A percentile compares a stretch with the other conserved stretches of the same genome.
phyloP scores from a whole-genome alignment of 164 flowering plant species.

The Euptelea pleiosperma region DNA sequence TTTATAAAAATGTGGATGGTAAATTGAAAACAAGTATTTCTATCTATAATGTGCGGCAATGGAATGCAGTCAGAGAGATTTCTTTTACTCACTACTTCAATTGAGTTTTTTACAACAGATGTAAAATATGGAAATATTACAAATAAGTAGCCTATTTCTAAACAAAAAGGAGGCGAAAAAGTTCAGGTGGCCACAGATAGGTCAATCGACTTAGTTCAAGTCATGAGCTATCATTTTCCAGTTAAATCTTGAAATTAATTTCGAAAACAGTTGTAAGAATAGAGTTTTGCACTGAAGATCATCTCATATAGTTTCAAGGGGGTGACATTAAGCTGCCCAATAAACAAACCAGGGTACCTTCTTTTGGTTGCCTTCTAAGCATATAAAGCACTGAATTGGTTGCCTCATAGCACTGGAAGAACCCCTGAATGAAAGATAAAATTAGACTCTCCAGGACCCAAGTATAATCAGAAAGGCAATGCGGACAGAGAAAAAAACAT shows the following conservation, averaged over 20 bases:
- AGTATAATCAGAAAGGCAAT: slow-evolving; percentile 10
- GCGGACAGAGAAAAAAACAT: too few species aligned
- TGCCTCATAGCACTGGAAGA: slow-evolving; percentile 64
- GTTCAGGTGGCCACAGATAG: background rate
- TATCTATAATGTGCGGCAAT: background rate
- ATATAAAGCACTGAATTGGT: slow-evolving; percentile 65
- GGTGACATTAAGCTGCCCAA: slow-evolving; percentile 44
- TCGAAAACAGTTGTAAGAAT: slow-evolving; percentile 4
- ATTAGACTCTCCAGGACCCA: slow-evolving; percentile 69
- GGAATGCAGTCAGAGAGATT: background rate
- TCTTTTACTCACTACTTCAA: too few species aligned
- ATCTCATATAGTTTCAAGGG: slow-evolving; percentile 25
- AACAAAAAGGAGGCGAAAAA: background rate
- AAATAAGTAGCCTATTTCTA: background rate
- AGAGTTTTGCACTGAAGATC: slow-evolving; percentile 3
- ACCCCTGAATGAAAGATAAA: slow-evolving; percentile 79
- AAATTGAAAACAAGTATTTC: background rate
- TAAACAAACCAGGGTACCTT: slow-evolving; percentile 89
- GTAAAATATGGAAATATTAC: background rate
- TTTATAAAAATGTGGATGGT: slow-evolving; percentile 22
- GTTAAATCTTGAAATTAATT: background rate
- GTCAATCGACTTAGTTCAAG: background rate
- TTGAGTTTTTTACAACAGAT: background rate
- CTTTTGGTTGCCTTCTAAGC: slow-evolving; percentile 76
- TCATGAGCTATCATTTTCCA: background rate